Evolutionary conservation across 495 filamentous ascomycete genomes (phyloP), one percentile per base, ranked within the genome.

Genomic region (Aspergillus cavernicola): DNA sequence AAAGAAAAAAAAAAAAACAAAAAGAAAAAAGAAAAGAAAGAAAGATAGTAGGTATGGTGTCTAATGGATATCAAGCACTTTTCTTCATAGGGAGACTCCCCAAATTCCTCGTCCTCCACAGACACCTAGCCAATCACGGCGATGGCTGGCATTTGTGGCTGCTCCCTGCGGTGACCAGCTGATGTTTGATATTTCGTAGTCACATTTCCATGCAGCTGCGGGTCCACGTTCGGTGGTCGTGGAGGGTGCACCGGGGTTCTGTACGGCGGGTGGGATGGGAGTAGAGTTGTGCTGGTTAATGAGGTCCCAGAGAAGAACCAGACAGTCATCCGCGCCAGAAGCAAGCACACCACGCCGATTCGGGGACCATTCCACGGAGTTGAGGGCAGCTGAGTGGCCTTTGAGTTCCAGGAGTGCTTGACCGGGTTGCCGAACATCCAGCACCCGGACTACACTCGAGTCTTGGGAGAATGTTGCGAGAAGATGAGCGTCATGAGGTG

Each of bases 381-480:
- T 97, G 35, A 99, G 77, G 13, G 88, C 70, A 7, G 89, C 86
- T 13, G 82, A 79, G 67, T 97, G 95, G n/a, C 93, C 93, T 29
- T 90, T 90, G 37, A 99, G 79, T 64, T 99, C 93, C 18, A 97
- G 80, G 11, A 99, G 78, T 1, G 93, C 93, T 70, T 96, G 92
- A 10, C 93, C 93, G 2, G 93, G 93, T 76, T 97, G 95, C 15
- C 93, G 88, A 12, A 97, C 92, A 61, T 99, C 93, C 13, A 99
- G 85, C 50, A 99, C 95, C 19, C 93, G 87, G 64, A 99, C 90
- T 41, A 97, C 76, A 61, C 86, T 91, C 12, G 88, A 92, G 65
- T 99, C 95, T 66, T 88, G 84, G 16, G 92, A 92, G 66, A 99
- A 97, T 19, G 93, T 99, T 8, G 95, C 92, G 33, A 99, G 84